Base-by-base conservation (phyloP, 2,329 filamentous ascomycete species). In the Biscogniauxia sp. region DNA sequence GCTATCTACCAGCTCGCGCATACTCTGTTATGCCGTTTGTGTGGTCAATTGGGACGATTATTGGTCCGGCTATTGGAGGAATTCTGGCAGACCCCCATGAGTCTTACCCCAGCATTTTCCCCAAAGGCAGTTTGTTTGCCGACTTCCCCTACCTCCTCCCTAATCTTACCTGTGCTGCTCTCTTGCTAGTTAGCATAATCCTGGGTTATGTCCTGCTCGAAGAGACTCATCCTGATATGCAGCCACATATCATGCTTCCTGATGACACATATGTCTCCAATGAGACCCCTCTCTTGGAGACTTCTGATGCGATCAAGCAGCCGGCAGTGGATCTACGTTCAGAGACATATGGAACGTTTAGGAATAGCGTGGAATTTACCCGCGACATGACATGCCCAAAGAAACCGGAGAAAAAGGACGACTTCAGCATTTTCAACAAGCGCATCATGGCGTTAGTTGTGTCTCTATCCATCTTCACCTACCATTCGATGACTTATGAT, bases 1-100 rank as follows among this genome's bases (percentile, higher is more conserved):
- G 26, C 63, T 53, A 50, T 56, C 37, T 3, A 63, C 15, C 68
- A 92, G 90, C 92, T 61, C 87, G 89, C 63, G 93, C 93, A 26
- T 97, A 93, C 74, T 88, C 92, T 2, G 86, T 97, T 52, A 96
- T 97, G 92, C 93, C 93, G 0, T 97, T 97, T 71, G 90, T 97
- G 7, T 97, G 93, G 93, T 89, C 85, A 53, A 88, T 97, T 56
- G 93, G 93, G 23, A 96, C 92, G 9, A 96, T 97, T 65, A 82
- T 96, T 57, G 93, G 93, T 0, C 91, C 93, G 64, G 91, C 90
- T 5, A 92, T 97, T 66, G 94, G 94, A 61, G 94, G 94, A 37
- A 86, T 89, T 58, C 92, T 97, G 73, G 90, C 93, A 61, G 88
- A 92, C 66, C 93, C 94, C 25, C 84, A 88, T 63, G 79, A 85